Evolutionary conservation across 768 basidiomycete species (phyloP), one percentile per base, ranked within the genome.

Genomic region (Neoboletus brunneissimus): DNA sequence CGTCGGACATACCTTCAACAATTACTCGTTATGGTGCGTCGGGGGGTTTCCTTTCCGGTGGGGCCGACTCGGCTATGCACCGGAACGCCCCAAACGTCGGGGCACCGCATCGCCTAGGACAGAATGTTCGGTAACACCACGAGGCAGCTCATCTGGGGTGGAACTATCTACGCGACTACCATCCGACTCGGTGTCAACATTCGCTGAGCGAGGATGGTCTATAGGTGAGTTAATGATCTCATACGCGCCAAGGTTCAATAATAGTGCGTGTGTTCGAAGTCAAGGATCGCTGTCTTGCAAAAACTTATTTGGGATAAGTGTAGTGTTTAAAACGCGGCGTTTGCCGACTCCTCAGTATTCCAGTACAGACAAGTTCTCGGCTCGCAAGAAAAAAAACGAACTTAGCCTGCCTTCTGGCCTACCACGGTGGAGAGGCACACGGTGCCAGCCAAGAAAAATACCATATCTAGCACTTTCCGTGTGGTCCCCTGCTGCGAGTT

Each of bases 21-120:
- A 47, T 68, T 65, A 55, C 69, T 47, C 8, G 45, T 59, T 72
- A 60, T 63, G 63, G 68, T 5, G 35, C 20, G 20, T 38, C 32
- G 13, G 38, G 16, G n/a, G 16, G 8, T 47, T 59, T 31, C 64
- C 56, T 51, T 53, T 55, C 23, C 7, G 13, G 50, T 47, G 31
- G 1, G 15, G 6, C 37, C 48, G 18, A 18, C 52, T 48, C 27
- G 7, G 13, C 6, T 12, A 15, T 18, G 37, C 23, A 18, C 23
- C 22, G 13, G 6, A 40, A 9, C 38, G 22, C 15, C 22, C 25
- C 43, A 27, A 11, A 12, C 13, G 27, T 38, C 37, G 13, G 35
- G n/a, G 22, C 35, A 45, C 4, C 37, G 29, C 3, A n/a, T 15
- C 41, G 22, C 40, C 29, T 37, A 9, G 25, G 25, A 34, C 20